Evolutionary conservation across 208 protist species (phyloP).

Genomic region (Trypanosomatidae sp.): DNA sequence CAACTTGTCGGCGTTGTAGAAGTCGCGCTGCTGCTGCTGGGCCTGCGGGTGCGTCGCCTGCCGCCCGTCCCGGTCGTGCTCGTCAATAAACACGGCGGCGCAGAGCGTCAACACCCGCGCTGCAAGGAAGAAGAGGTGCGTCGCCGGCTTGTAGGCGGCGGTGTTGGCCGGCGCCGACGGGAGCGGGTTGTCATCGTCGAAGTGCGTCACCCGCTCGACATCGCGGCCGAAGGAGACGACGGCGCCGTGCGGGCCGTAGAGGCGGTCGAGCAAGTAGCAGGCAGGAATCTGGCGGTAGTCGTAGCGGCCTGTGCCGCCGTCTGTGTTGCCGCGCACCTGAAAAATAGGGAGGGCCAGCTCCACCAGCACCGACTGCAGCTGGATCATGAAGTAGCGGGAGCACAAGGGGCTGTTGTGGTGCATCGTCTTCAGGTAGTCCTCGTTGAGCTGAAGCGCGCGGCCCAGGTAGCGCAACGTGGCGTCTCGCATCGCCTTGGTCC

Average conservation of each 20-base stretch:
- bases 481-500: slow-evolving; percentile 54
- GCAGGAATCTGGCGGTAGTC: slow-evolving; percentile 36
- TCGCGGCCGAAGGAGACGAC: slow-evolving; percentile 61
- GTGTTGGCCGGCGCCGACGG: slow-evolving; percentile 25
- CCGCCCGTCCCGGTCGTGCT: slow-evolving; percentile 53
- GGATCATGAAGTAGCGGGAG: slow-evolving; percentile 79
- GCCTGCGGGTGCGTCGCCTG: slow-evolving; percentile 52
- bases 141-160: slow-evolving; percentile 57
- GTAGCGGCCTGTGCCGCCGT: too few species aligned
- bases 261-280: too few species aligned
- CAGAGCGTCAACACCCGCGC: slow-evolving; percentile 56
- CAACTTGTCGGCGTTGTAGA: slow-evolving; percentile 48
- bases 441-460: slow-evolving; percentile 68
- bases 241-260: slow-evolving; percentile 23
- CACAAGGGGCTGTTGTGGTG: slow-evolving; percentile 68
- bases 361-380: slow-evolving; percentile 77
- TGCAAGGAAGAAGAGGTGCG: slow-evolving; percentile 86
- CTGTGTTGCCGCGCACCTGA: too few species aligned
- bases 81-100: slow-evolving; percentile 57
- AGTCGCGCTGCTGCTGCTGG: slow-evolving; percentile 41
- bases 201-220: slow-evolving; percentile 81
- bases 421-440: slow-evolving; percentile 80
- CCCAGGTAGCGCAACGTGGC: slow-evolving; percentile 71
- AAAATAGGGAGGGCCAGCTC: slow-evolving; percentile 75
- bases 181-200: slow-evolving; percentile 50